Evolutionary conservation across 148 eudicot species (phyloP).

Genomic region (Fagopyrum tataricum): DNA sequence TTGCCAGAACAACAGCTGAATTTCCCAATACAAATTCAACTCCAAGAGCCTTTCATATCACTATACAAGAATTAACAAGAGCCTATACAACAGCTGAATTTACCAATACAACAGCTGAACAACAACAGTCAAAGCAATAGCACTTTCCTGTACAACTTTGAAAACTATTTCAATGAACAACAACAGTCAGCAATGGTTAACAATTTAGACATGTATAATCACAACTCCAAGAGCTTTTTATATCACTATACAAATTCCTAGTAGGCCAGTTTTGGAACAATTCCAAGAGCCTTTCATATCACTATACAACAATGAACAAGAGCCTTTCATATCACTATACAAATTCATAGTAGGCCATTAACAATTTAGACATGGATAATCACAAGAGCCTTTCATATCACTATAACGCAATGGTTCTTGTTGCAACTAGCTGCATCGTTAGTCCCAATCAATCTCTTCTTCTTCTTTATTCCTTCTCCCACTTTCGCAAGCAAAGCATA

Average conservation of each 20-base stretch:
- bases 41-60: neutral
- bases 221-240: no score
- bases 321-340: no score
- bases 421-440: neutral
- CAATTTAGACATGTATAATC: neutral
- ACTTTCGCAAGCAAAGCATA: slow-evolving; percentile 25
- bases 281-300: neutral
- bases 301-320: neutral
- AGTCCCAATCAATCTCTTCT: slow-evolving; percentile 28
- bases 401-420: no score
- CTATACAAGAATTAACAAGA: neutral
- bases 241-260: neutral
- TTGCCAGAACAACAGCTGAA: no score
- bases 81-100: no score
- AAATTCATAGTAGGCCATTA: no score
- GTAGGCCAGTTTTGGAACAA: neutral
- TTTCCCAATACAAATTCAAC: no score
- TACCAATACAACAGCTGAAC: neutral
- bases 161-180: no score
- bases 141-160: no score
- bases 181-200: no score
- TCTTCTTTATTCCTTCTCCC: slow-evolving; percentile 37
- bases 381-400: no score
- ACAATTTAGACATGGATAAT: slow-evolving; percentile 3
- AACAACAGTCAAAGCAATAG: no score